Base-by-base conservation (phyloP, 345 rosid species). In the Punica granatum region DNA sequence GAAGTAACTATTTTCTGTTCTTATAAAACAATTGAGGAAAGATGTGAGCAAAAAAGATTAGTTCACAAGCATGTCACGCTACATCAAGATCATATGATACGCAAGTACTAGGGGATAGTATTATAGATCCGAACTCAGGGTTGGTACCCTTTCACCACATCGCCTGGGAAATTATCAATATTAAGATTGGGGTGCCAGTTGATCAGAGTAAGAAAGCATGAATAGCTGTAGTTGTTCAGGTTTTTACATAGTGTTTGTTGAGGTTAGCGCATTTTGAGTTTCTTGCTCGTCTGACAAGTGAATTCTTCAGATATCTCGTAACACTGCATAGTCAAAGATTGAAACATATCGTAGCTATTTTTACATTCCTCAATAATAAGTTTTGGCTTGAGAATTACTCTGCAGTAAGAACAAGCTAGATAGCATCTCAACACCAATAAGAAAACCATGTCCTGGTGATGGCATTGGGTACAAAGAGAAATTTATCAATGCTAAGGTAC, bases 401-500 rank as follows among this genome's bases (percentile, higher is more conserved):
- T 70, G 67, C 60, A 70, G 73, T 35, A 30, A 49, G 78, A 81
- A 74, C 48, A 73, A 70, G 46, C 33, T 76, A 67, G 67, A 66
- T 60, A 67, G 63, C 28, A 64, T 48, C 10, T 21, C 64, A 60
- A 49, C 67, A 42, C 71, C 82, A 61, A 67, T 89, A 67, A 63
- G 70, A 31, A 92, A 92, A 75, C 96, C 98, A 51, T 75, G 85
- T 39, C 77, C 89, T 18, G 70, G 74, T 77, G 94, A 87, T 66
- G 67, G 74, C 21, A 66, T 82, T 65, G 65, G 51, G 73, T 37
- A 62, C 6, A 92, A 87, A 80, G 98, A 92, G 80, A 90, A 82
- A 72, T 92, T 81, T 77, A 86, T 89, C 73, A 81, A 86, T 0
- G 80, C 78, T n/a, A 92, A 92, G 94, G 98, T 92, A 87, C 53